phyloP scores from a whole-genome alignment of 2,329 filamentous ascomycete genomes.

The Phaeosphaeriaceae sp. region DNA sequence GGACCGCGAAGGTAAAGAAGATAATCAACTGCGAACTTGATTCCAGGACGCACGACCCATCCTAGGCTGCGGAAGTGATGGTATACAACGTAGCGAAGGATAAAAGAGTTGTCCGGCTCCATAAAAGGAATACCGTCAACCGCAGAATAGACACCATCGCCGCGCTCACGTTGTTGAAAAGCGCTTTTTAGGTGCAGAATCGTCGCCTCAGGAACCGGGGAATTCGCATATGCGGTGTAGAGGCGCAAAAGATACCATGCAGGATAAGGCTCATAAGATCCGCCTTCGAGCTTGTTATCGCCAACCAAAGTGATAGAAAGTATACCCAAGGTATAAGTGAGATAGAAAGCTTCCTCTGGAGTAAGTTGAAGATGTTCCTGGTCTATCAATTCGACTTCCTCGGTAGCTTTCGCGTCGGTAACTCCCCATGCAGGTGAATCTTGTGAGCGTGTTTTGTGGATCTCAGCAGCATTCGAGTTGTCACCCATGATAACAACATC shows the following conservation, averaged over 20 bases:
- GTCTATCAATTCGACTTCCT: constrained; percentile 34
- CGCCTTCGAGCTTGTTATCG: constrained; percentile 48
- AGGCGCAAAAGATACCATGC: constrained; percentile 50
- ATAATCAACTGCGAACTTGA: constrained; percentile 95
- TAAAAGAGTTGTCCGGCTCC: constrained; percentile 79
- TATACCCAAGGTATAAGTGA: constrained; percentile 79
- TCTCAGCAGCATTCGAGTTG: constrained; percentile 17
- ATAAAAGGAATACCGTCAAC: constrained; percentile 47
- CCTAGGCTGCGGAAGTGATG: constrained; percentile 96
- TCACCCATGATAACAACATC: constrained; percentile 14
- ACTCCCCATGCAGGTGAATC: constrained; percentile 11
- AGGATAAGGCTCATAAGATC: constrained; percentile 55
- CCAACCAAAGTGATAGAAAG: constrained; percentile 67
- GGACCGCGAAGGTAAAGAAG: constrained; percentile 93
- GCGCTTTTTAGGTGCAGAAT: constrained; percentile 17
- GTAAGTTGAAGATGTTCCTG: constrained; percentile 92
- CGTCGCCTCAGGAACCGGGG: constrained; percentile 50
- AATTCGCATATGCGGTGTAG: constrained; percentile 73
- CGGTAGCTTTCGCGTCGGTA: constrained; percentile 4
- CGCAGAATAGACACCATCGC: constrained; percentile 8
- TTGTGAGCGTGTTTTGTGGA: constrained; percentile 17
- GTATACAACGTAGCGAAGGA: constrained; percentile 87
- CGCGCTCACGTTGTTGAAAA: constrained; percentile 19
- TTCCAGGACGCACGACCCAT: constrained; percentile 89
- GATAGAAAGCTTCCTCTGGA: constrained; percentile 89